These are phyloP conservation scores for Tulasnella sp. DNA, from an alignment of 768 basidiomycete species.

Conservation along the genomic window DNA sequence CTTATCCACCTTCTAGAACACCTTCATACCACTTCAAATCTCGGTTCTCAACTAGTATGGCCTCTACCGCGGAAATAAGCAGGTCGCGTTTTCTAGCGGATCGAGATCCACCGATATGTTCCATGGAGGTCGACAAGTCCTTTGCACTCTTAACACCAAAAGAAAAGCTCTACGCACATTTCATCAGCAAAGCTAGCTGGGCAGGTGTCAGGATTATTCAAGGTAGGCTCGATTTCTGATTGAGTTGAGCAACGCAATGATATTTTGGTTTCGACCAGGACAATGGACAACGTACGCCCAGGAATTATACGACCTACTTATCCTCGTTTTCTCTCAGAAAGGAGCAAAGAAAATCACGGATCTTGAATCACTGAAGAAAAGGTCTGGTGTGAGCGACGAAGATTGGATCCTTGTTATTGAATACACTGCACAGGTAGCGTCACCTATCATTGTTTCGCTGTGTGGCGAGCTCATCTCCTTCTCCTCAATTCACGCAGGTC, in stretches of 20 bases:
- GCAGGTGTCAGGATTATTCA: constrained; percentile 74
- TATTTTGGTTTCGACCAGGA: constrained; percentile 15
- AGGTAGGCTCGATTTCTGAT: constrained; percentile 21
- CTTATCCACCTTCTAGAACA: too few relatives aligned
- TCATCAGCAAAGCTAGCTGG: constrained; percentile 49
- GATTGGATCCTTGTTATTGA: constrained; percentile 63
- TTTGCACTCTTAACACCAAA: constrained; percentile 44
- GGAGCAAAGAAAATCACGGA: constrained; percentile 25
- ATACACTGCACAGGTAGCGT: constrained; percentile 54
- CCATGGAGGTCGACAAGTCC: constrained; percentile 50
- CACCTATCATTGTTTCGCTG: constrained; percentile 10
- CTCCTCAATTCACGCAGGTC: constrained; percentile 11
- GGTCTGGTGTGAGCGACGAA: constrained; percentile 39
- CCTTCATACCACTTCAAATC: too few relatives aligned
- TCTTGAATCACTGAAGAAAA: constrained; percentile 38
- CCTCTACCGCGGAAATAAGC: background rate
- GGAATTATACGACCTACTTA: constrained; percentile 21
- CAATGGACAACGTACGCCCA: constrained; percentile 67
- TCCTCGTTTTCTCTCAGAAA: constrained; percentile 17
- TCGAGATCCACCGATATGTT: constrained; percentile 59
- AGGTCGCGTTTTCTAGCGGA: constrained; percentile 63
- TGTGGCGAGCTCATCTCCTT: constrained; percentile 32
- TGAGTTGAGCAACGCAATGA: background rate
- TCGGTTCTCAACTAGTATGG: constrained; percentile 4
- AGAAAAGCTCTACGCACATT: constrained; percentile 73